A percentile compares a stretch with the other conserved stretches of the same genome.
phyloP scores from a whole-genome alignment of 495 filamentous ascomycete genomes.

The Cudoniella acicularis region DNA sequence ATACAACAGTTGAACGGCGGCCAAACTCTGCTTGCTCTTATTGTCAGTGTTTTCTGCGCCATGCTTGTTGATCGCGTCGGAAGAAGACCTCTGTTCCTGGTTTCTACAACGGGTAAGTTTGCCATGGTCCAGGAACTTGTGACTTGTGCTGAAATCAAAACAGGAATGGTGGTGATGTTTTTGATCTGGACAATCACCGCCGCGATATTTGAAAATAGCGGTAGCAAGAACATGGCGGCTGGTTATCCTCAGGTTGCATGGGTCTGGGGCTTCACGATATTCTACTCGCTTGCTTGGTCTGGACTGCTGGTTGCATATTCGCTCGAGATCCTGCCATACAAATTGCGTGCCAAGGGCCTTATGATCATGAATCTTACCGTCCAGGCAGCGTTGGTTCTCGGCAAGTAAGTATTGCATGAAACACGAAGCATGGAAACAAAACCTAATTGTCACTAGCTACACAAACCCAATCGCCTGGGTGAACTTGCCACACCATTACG shows the following conservation, averaged over 20 bases:
- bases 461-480: slow-evolving; percentile 61
- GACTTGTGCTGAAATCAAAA: too few relatives aligned
- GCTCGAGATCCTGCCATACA: slow-evolving; percentile 36
- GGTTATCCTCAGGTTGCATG: slow-evolving; percentile 24
- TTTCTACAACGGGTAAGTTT: slow-evolving; percentile 23
- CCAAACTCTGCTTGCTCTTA: slow-evolving; percentile 15
- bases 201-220: slow-evolving; percentile 15
- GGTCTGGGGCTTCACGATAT: slow-evolving; percentile 45
- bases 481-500: slow-evolving; percentile 51
- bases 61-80: slow-evolving; percentile 32
- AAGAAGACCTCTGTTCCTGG: slow-evolving; percentile 23
- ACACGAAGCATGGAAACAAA: not conserved
- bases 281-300: slow-evolving; percentile 35
- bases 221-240: slow-evolving; percentile 26
- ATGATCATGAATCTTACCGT: slow-evolving; percentile 44
- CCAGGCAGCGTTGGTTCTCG: slow-evolving; percentile 55
- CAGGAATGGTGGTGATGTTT: slow-evolving; percentile 27
- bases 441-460: slow-evolving; percentile 39
- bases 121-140: too few relatives aligned
- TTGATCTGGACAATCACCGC: slow-evolving; percentile 24
- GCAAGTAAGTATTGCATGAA: slow-evolving; percentile 35
- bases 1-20: slow-evolving; percentile 29
- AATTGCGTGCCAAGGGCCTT: slow-evolving; percentile 32
- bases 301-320: slow-evolving; percentile 36
- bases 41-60: slow-evolving; percentile 25